Percentiles rank a stretch among this genome's conserved stretches.
Conservation (phyloP, 2,329 filamentous ascomycete species). For the Aspergillus brunneoviolaceus region DNA sequence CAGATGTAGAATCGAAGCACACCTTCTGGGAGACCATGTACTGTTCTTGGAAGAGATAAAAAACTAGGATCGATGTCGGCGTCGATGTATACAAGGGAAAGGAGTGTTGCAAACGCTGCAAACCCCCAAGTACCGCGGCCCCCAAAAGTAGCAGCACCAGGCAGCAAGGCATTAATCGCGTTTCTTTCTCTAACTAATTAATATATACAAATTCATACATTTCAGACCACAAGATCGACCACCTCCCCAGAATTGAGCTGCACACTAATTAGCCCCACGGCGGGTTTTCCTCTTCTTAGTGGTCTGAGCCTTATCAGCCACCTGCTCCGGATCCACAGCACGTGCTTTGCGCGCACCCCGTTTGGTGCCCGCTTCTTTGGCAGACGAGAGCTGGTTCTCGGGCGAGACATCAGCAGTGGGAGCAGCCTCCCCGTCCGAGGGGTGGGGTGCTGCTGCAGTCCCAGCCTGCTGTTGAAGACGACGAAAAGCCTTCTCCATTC, state of each 20-base stretch:
- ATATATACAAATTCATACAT: too few relatives aligned
- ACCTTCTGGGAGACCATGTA: too few relatives aligned
- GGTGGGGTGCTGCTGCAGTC: slow-evolving; percentile 19
- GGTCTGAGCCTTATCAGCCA: slow-evolving; percentile 14
- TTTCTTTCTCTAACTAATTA: too few relatives aligned
- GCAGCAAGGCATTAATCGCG: too few relatives aligned
- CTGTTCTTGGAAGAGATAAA: neutral
- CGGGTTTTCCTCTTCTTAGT: slow-evolving; percentile 30
- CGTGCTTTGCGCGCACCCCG: slow-evolving; percentile 13
- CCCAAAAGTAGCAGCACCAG: too few relatives aligned
- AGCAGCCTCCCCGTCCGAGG: neutral
- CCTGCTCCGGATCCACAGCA: neutral
- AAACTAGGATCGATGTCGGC: neutral
- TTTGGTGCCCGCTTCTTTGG: slow-evolving; percentile 18
- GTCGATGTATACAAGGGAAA: neutral
- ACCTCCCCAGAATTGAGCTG: neutral
- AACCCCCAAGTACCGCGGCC: neutral
- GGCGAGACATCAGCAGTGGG: slow-evolving; percentile 3
- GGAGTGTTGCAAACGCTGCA: neutral
- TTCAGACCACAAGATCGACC: too few relatives aligned
- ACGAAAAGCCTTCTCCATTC: slow-evolving; percentile 73
- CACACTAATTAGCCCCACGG: slow-evolving; percentile 4
- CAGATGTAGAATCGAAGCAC: too few relatives aligned
- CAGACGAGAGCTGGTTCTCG: neutral
- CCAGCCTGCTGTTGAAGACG: slow-evolving; percentile 60